Percentiles rank a stretch among this genome's conserved stretches.
These are phyloP conservation scores for Ogataea paraovalis DNA, from an alignment of 805 yeast species.

Conservation along the genomic window DNA sequence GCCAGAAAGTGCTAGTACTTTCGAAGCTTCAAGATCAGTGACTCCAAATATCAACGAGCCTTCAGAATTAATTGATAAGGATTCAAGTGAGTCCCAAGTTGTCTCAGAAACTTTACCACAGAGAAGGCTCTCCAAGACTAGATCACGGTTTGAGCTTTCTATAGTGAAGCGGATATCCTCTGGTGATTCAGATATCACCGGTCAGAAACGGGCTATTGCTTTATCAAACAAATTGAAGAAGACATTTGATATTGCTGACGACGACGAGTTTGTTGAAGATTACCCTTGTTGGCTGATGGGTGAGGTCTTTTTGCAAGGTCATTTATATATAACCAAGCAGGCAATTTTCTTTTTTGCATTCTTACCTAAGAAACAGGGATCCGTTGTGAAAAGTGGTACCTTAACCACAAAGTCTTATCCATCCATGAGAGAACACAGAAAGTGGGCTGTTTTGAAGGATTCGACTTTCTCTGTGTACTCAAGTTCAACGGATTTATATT, in stretches of 20 bases:
- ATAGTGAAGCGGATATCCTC: slow-evolving; percentile 28
- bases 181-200: slow-evolving; percentile 9
- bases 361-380: slow-evolving; percentile 54
- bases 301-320: slow-evolving; percentile 85
- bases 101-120: not conserved
- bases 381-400: slow-evolving; percentile 46
- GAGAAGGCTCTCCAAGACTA: slow-evolving; percentile 10
- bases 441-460: slow-evolving; percentile 77
- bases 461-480: slow-evolving; percentile 65
- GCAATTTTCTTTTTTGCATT: slow-evolving; percentile 73
- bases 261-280: slow-evolving; percentile 56
- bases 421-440: slow-evolving; percentile 43
- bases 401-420: slow-evolving; percentile 40
- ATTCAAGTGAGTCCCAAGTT: not conserved
- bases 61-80: not conserved
- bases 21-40: slow-evolving; percentile 1
- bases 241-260: slow-evolving; percentile 44
- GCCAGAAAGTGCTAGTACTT: not conserved
- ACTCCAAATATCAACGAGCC: not conserved
- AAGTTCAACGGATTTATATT: slow-evolving; percentile 75
- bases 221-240: slow-evolving; percentile 33
- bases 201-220: slow-evolving; percentile 32
- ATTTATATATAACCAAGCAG: slow-evolving; percentile 63
- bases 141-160: slow-evolving; percentile 31
- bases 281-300: slow-evolving; percentile 76